A percentile compares a stretch with the other conserved stretches of the same genome.
These are phyloP conservation scores for Coprinellus aureogranulatus DNA, from an alignment of 768 basidiomycete genomes.

Conservation along the genomic window DNA sequence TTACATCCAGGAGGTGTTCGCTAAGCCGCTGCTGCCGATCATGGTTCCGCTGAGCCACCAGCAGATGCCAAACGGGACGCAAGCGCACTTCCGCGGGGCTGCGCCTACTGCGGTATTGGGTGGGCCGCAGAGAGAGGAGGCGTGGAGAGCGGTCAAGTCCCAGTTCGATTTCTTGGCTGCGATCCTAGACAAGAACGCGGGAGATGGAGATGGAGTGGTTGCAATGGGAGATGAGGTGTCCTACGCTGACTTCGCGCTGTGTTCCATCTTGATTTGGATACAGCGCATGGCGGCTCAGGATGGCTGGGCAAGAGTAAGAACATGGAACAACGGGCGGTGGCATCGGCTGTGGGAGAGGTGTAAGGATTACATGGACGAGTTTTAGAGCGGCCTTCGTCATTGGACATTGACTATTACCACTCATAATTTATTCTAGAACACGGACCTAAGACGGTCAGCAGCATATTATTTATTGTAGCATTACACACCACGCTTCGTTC, in stretches of 20 bases:
- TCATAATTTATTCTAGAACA: no score
- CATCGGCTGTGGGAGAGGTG: slow-evolving; percentile 59
- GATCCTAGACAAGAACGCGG: slow-evolving; percentile 65
- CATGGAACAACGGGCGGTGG: slow-evolving; percentile 74
- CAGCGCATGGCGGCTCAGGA: slow-evolving; percentile 71
- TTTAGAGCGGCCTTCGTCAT: slow-evolving; percentile 28
- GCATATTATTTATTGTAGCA: not conserved
- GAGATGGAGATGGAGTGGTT: slow-evolving; percentile 63
- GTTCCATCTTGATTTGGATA: slow-evolving; percentile 72
- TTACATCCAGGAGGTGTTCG: slow-evolving; percentile 63
- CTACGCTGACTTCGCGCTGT: slow-evolving; percentile 74
- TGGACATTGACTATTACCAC: slow-evolving; percentile 1
- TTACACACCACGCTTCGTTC: not conserved
- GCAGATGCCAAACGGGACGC: slow-evolving; percentile 53
- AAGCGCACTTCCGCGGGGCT: slow-evolving; percentile 44
- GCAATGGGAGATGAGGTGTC: slow-evolving; percentile 64
- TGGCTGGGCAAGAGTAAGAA: slow-evolving; percentile 65
- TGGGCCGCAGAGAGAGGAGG: slow-evolving; percentile 55
- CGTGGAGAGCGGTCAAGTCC: slow-evolving; percentile 62
- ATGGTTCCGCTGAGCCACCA: slow-evolving; percentile 69
- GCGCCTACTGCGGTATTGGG: slow-evolving; percentile 17
- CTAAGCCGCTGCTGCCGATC: slow-evolving; percentile 64
- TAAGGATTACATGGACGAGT: slow-evolving; percentile 66
- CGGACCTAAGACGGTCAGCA: not conserved
- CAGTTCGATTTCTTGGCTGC: slow-evolving; percentile 65